Evolutionary conservation across 1,284 basidiomycete species (phyloP), one percentile per base, ranked within the genome.

Genomic region (Papiliotrema terrestris): DNA sequence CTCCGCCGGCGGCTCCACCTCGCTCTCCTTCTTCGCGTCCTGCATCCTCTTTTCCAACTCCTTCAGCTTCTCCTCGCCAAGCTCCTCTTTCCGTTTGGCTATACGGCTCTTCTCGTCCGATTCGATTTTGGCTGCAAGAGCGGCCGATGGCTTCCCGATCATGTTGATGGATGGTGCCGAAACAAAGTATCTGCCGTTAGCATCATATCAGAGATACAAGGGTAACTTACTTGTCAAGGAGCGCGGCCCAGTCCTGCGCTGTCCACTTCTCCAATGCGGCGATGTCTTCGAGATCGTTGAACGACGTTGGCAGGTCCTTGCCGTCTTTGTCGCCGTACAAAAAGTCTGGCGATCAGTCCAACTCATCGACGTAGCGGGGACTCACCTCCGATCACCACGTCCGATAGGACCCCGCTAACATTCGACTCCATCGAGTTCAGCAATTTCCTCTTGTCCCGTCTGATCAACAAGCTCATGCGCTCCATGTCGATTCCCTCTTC

Each of bases 401-500:
- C 67, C 2, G 70, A 58, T 41, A 76, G 49, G 0, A 73, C 66
- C 37, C 59, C 56, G 8, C 68, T 66, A 9, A 70, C 63, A 32
- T 65, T 65, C 15, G 65, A 71, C 61, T 77, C 76, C 59, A 76
- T 73, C n/a, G 57, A 62, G 54, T 72, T 69, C 41, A 78, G 57
- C 56, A 75, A 56, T 80, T 93, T 90, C 57, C 91, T 84, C 74
- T 91, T 88, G 68, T 97, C 91, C 37, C 93, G 81, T 61, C 87
- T 84, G 53, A 99, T 86, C 20, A 97, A 81, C 83, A 90, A 88
- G 19, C 77, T 75, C 87, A 99, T 97, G 25, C 96, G 81, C 32
- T 86, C 82, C 88, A 98, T 94, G 76, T 98, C 91, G 54, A 98
- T 80, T 4, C 89, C 91, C 54, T 88, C 84, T 20, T 82, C 70